phyloP scores from a whole-genome alignment of 2,329 filamentous ascomycete genomes.

The Penicillium psychrosexuale region DNA sequence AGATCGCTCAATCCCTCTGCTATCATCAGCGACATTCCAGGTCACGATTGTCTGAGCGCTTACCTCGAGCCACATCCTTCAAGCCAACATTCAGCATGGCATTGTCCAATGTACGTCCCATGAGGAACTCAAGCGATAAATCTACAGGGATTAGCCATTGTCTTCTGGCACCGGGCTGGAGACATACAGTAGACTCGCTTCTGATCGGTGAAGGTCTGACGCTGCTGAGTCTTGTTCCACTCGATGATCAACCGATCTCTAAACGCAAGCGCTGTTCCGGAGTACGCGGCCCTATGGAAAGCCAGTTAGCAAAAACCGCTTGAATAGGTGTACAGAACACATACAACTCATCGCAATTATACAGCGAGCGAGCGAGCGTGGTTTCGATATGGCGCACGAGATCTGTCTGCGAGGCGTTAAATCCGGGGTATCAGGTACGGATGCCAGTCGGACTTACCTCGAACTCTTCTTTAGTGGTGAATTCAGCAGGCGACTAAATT shows the following conservation, averaged over 20 bases:
- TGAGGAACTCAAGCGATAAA: constrained; percentile 93
- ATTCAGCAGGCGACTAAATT: constrained; percentile 60
- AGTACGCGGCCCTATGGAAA: constrained; percentile 69
- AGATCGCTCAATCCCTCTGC: constrained; percentile 80
- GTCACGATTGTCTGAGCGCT: constrained; percentile 24
- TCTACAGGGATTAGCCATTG: constrained; percentile 48
- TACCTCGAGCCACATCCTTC: constrained; percentile 80
- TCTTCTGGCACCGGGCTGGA: not conserved
- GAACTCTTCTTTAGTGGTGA: constrained; percentile 78
- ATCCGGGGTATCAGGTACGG: not conserved
- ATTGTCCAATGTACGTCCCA: constrained; percentile 96
- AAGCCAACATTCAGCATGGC: constrained; percentile 94
- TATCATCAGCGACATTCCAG: constrained; percentile 19
- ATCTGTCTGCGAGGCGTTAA: constrained; percentile 58
- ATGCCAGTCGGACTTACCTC: constrained; percentile 41
- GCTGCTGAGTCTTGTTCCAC: constrained; percentile 98
- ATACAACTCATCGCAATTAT: constrained; percentile 88
- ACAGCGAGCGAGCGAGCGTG: constrained; percentile 89
- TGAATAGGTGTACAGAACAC: constrained; percentile 14
- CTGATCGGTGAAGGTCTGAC: constrained; percentile 82
- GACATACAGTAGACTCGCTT: constrained; percentile 87
- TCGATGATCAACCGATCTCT: constrained; percentile 88
- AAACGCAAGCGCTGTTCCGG: constrained; percentile 86
- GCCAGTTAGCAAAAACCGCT: not conserved
- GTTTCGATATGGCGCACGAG: constrained; percentile 94